phyloP scores from a whole-genome alignment of 2,329 filamentous ascomycete genomes.

The Cordyceps militaris region DNA sequence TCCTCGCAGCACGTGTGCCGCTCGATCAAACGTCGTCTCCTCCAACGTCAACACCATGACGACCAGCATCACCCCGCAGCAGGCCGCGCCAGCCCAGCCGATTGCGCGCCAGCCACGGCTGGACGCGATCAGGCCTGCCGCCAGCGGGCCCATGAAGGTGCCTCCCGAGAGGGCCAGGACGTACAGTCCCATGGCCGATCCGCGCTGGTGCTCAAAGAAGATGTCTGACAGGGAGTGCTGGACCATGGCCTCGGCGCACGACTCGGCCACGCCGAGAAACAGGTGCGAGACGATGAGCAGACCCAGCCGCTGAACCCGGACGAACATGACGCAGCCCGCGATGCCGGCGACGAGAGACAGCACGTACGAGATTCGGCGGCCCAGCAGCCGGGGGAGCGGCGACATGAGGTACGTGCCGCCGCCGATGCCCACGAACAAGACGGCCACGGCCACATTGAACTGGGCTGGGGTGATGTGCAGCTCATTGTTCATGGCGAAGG shows the following conservation, averaged over 20 bases:
- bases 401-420: conserved; percentile 48
- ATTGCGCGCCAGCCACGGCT: conserved; percentile 49
- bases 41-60: conserved; percentile 46
- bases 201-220: conserved; percentile 51
- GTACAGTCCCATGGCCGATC: conserved; percentile 46
- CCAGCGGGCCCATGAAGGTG: conserved; percentile 47
- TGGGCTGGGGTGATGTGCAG: conserved; percentile 43
- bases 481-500: conserved; percentile 41
- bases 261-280: conserved; percentile 50
- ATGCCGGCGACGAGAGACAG: conserved; percentile 43
- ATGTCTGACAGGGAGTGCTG: conserved; percentile 51
- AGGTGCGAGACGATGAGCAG: conserved; percentile 50
- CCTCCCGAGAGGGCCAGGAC: conserved; percentile 49
- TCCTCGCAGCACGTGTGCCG: not conserved
- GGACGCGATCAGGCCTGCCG: conserved; percentile 43
- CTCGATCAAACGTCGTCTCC: conserved; percentile 40
- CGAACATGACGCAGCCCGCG: conserved; percentile 48
- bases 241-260: conserved; percentile 48
- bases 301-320: conserved; percentile 31
- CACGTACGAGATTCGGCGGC: conserved; percentile 47
- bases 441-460: conserved; percentile 50
- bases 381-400: conserved; percentile 47
- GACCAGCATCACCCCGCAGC: conserved; percentile 39
- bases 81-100: conserved; percentile 43
- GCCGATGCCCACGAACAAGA: conserved; percentile 49